Base-by-base conservation (phyloP, 148 eudicot genomes). In the Amaranthus palmeri region DNA sequence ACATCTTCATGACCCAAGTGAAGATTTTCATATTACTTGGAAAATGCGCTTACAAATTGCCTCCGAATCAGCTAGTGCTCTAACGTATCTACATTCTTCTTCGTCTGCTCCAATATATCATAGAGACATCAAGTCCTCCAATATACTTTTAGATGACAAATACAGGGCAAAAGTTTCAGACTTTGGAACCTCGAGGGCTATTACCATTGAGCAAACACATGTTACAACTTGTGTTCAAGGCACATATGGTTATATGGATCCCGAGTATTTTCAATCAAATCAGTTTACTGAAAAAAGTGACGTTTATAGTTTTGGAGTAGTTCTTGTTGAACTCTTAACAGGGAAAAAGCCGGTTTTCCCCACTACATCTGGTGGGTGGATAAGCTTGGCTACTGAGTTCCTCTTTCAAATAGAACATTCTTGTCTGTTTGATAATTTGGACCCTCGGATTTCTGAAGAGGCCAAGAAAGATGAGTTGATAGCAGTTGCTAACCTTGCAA, bases 21-120 rank as follows among this genome's bases (percentile, higher is more conserved):
- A 73, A 55, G 77, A 68, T 54, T 73, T 78, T 10, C 81, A 69
- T 15, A 2, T 73, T 9, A 72, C 49, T 43, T 74, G 81, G 81
- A 69, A 79, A 70, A 74, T 79, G 81, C 74, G 81, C 8, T 70
- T 79, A 18, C 81, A 79, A 74, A 70, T 79, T 65, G 81, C 81
- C 10, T 66, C 78, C 9, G 81, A 79, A 64, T 79, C 81, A 50
- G 78, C 78, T 0, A 61, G 65, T 8, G 81, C 81, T 63, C 36
- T 79, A 7, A 61, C 71, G 6, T 79, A 79, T 59, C 65, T 79
- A 8, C 78, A 79, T 58, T 79, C 75, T 56, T 79, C 81, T 48
- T 79, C 78, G 1, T 68, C 75, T 51, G 65, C 67, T 56, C 78
- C 78, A 49, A 69, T 74, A 2, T 74, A 73, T 43, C 81, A 78